Evolutionary conservation across 768 basidiomycete genomes (phyloP).

Genomic region (Russula sp.): DNA sequence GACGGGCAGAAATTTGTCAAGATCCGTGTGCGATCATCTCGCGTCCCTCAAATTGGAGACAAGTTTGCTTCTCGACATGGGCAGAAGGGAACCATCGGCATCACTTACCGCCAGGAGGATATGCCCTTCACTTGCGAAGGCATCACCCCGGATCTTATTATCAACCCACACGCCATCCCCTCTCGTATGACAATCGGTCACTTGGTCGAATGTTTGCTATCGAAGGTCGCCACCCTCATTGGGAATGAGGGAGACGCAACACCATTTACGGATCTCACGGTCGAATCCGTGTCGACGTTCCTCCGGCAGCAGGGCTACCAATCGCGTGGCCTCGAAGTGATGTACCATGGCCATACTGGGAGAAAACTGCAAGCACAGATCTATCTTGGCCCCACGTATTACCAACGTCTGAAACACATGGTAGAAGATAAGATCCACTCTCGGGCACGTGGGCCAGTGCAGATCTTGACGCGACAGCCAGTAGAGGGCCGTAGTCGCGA

Average conservation of each 20-base stretch:
- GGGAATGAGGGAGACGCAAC: slow-evolving; percentile 98
- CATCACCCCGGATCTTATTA: slow-evolving; percentile 94
- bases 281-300: slow-evolving; percentile 94
- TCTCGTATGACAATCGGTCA: slow-evolving; percentile 99
- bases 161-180: slow-evolving; percentile 99
- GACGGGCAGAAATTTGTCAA: slow-evolving; percentile 99
- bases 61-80: slow-evolving; percentile 99
- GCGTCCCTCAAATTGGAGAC: slow-evolving; percentile 97
- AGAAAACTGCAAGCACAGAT: slow-evolving; percentile 96
- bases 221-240: slow-evolving; percentile 92
- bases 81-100: slow-evolving; percentile 99
- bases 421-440: slow-evolving; percentile 99
- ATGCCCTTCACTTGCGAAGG: slow-evolving; percentile 99
- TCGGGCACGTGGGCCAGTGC: slow-evolving; percentile 92
- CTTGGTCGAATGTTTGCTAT: slow-evolving; percentile 95
- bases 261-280: slow-evolving; percentile 96
- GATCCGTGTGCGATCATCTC: slow-evolving; percentile 90
- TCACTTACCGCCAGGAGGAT: slow-evolving; percentile 98
- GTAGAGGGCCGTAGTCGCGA: slow-evolving; percentile 98
- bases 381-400: slow-evolving; percentile 98
- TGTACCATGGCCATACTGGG: slow-evolving; percentile 99
- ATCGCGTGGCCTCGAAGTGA: slow-evolving; percentile 92
- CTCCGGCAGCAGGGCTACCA: slow-evolving; percentile 90
- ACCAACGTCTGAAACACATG: slow-evolving; percentile 99
- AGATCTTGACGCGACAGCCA: slow-evolving; percentile 95